Evolutionary conservation across 768 basidiomycete species (phyloP).

Genomic region (Xanthoconium purpureum): DNA sequence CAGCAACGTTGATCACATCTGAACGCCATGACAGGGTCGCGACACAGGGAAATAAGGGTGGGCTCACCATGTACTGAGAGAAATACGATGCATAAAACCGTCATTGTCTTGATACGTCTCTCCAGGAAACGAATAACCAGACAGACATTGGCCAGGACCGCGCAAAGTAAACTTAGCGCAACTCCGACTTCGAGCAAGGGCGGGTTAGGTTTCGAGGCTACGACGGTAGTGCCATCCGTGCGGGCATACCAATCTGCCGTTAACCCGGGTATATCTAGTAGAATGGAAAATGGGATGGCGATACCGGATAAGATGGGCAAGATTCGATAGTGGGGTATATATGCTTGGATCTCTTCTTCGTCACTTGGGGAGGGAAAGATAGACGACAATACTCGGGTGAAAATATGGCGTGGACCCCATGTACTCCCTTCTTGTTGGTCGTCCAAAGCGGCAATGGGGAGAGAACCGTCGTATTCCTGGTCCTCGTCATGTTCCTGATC

Average conservation of each 20-base stretch:
- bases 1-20: slow-evolving; percentile 70
- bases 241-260: slow-evolving; percentile 74
- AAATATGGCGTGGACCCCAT: not conserved
- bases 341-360: slow-evolving; percentile 31
- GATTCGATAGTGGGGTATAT: slow-evolving; percentile 57
- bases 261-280: slow-evolving; percentile 79
- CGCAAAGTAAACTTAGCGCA: slow-evolving; percentile 64
- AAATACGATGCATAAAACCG: slow-evolving; percentile 59
- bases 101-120: slow-evolving; percentile 57
- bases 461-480: slow-evolving; percentile 4
- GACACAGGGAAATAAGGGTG: not conserved
- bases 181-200: slow-evolving; percentile 58
- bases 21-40: not conserved
- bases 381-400: slow-evolving; percentile 6
- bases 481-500: slow-evolving; percentile 11
- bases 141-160: slow-evolving; percentile 62
- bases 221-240: slow-evolving; percentile 37
- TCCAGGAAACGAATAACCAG: slow-evolving; percentile 74
- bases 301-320: slow-evolving; percentile 67
- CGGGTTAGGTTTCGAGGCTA: slow-evolving; percentile 54
- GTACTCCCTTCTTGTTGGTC: not conserved
- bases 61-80: slow-evolving; percentile 67
- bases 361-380: slow-evolving; percentile 17
- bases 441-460: not conserved
- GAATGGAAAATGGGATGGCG: slow-evolving; percentile 70